Conservation (phyloP, 1,284 basidiomycete genomes). For the Veloboletus limbatus region DNA sequence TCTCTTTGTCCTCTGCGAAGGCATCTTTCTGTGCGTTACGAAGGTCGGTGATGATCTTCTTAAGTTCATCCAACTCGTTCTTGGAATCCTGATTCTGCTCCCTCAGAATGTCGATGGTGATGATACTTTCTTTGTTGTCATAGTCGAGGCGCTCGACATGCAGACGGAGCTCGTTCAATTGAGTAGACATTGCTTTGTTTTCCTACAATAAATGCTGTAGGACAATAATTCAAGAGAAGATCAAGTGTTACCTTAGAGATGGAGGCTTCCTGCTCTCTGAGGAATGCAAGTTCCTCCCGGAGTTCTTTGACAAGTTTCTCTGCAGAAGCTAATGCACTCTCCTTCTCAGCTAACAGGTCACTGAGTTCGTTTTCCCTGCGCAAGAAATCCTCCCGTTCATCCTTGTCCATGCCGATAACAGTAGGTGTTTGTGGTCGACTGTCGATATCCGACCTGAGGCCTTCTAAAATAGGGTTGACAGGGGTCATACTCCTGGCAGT, state of each 20-base stretch:
- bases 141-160: conserved; percentile 92
- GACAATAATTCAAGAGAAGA: conserved; percentile 3
- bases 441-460: conserved; percentile 62
- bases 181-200: conserved; percentile 87
- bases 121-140: conserved; percentile 92
- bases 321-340: conserved; percentile 70
- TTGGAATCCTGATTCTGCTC: conserved; percentile 92
- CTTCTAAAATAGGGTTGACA: conserved; percentile 76
- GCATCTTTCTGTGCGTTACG: conserved; percentile 83
- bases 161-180: conserved; percentile 89
- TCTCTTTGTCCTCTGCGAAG: conserved; percentile 93
- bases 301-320: conserved; percentile 85
- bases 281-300: conserved; percentile 79
- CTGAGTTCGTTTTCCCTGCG: conserved; percentile 95
- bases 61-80: conserved; percentile 88
- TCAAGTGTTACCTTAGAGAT: conserved; percentile 60
- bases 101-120: conserved; percentile 94
- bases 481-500: conserved; percentile 77
- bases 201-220: conserved; percentile 50
- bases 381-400: conserved; percentile 97
- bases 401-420: conserved; percentile 84
- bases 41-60: conserved; percentile 76
- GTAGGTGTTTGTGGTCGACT: conserved; percentile 87
- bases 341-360: conserved; percentile 91
- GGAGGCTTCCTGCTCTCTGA: conserved; percentile 86